A percentile compares a stretch with the other conserved stretches of the same genome.
Evolutionary conservation across 1,139 yeast species (phyloP).

Genomic region (Arxiozyma heterogenica): DNA sequence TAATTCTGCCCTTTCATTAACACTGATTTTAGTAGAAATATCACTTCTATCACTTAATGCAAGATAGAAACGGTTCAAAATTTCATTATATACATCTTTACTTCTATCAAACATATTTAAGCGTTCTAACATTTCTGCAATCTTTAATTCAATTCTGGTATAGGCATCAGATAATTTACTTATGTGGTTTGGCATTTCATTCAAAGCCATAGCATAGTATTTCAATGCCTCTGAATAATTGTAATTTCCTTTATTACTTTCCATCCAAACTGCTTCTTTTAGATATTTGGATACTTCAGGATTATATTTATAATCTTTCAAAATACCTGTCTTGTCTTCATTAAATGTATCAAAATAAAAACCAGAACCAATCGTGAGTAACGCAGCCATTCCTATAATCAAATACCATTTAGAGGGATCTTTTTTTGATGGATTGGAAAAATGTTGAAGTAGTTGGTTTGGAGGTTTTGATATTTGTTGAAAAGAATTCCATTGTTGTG

Average conservation of each 20-base stretch:
- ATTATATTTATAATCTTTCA: neutral
- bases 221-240: constrained; percentile 56
- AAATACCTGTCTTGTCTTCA: neutral
- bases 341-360: neutral
- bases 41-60: constrained; percentile 37
- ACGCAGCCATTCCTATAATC: neutral
- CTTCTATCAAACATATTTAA: constrained; percentile 56
- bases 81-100: constrained; percentile 53
- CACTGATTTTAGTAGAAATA: constrained; percentile 12
- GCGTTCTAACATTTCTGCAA: constrained; percentile 79
- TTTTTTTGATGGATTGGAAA: neutral
- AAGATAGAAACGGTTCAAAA: constrained; percentile 54
- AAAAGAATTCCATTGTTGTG: neutral
- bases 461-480: neutral
- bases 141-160: constrained; percentile 78
- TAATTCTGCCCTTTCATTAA: constrained; percentile 41
- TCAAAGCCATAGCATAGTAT: constrained; percentile 50
- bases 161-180: constrained; percentile 56
- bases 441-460: neutral
- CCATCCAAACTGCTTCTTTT: constrained; percentile 77
- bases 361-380: constrained; percentile 1
- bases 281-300: constrained; percentile 21
- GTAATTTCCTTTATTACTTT: constrained; percentile 57
- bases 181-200: constrained; percentile 14
- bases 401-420: constrained; percentile 1